Evolutionary conservation across 2,329 filamentous ascomycete genomes (phyloP).

Genomic region (Seiridium cupressi): DNA sequence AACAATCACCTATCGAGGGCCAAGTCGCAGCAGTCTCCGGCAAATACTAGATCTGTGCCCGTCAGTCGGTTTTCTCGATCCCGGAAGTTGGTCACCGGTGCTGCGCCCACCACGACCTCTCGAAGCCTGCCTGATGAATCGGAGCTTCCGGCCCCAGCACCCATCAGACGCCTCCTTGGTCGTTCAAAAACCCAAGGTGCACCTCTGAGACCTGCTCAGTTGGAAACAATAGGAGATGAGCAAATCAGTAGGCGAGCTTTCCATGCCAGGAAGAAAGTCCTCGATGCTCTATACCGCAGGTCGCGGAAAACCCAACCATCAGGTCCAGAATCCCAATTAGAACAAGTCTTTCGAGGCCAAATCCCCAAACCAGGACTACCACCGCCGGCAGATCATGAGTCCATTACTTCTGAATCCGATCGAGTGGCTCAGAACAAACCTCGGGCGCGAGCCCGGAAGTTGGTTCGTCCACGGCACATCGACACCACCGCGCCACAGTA

Average conservation of each 20-base stretch:
- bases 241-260: conserved; percentile 39
- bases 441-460: conserved; percentile 37
- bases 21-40: conserved; percentile 6
- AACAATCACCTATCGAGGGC: conserved; percentile 10
- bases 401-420: not conserved
- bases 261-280: conserved; percentile 46
- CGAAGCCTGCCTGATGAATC: not conserved
- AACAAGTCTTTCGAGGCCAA: conserved; percentile 28
- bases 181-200: conserved; percentile 13
- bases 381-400: conserved; percentile 6
- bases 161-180: conserved; percentile 8
- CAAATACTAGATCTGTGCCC: conserved; percentile 7
- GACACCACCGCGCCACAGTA: conserved; percentile 53
- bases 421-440: conserved; percentile 1
- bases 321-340: conserved; percentile 30
- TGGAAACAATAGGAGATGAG: conserved; percentile 46
- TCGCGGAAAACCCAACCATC: conserved; percentile 26
- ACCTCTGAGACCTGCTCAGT: conserved; percentile 48
- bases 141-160: not conserved
- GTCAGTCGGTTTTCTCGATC: conserved; percentile 24
- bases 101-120: not conserved
- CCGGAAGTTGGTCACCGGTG: conserved; percentile 14
- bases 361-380: conserved; percentile 14
- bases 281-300: conserved; percentile 54
- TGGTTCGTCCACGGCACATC: conserved; percentile 38